phyloP scores from a whole-genome alignment of 140 eudicot species.

The Flaveria floridana region DNA sequence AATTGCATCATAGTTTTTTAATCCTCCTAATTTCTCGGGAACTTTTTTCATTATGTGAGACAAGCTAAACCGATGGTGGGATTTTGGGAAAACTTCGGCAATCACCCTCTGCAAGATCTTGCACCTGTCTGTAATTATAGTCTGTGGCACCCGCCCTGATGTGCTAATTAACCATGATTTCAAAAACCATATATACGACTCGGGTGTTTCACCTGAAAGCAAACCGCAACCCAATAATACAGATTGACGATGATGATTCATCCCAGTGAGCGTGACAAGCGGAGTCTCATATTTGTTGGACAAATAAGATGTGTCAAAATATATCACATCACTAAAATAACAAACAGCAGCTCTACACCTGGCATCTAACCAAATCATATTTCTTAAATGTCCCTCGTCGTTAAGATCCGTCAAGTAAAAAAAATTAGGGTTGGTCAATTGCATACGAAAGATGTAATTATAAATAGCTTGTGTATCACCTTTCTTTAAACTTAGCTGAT shows the following conservation, averaged over 20 bases:
- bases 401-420: constrained; percentile 72
- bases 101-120: constrained; percentile 58
- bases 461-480: constrained; percentile 83
- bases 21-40: constrained; percentile 85
- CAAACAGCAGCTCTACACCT: constrained; percentile 72
- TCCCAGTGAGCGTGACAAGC: constrained; percentile 70
- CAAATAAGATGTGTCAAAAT: constrained; percentile 61
- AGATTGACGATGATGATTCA: constrained; percentile 80
- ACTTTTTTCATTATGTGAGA: constrained; percentile 73
- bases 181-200: constrained; percentile 66
- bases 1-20: constrained; percentile 67
- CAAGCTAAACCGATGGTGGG: constrained; percentile 67
- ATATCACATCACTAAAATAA: constrained; percentile 72
- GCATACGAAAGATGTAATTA: constrained; percentile 86
- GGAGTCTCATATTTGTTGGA: constrained; percentile 77
- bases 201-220: constrained; percentile 61
- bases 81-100: constrained; percentile 65
- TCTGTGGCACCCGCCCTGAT: constrained; percentile 56
- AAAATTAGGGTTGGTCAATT: constrained; percentile 81
- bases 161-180: constrained; percentile 61
- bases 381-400: constrained; percentile 63
- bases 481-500: constrained; percentile 60
- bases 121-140: constrained; percentile 73
- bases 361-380: constrained; percentile 79
- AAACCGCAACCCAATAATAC: constrained; percentile 84